Evolutionary conservation across 23 red algal species (phyloP).

Genomic region (Gracilaria gracilis): DNA sequence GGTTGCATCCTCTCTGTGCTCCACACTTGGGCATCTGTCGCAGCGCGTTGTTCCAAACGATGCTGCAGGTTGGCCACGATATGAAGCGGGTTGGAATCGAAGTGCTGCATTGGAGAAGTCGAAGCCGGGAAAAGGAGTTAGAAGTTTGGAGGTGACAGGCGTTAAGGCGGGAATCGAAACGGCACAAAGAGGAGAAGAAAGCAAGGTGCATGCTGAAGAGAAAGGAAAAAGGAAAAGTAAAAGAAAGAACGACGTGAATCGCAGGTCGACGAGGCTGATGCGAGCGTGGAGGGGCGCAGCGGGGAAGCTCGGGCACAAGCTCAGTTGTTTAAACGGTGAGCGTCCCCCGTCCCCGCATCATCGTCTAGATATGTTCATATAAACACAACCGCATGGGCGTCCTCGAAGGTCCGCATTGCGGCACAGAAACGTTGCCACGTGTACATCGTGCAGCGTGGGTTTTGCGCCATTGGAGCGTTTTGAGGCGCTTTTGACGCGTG

Average conservation of each 20-base stretch:
- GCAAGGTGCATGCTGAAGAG: constrained; percentile 26
- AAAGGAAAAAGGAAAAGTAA: not conserved
- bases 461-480: not conserved
- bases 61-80: constrained; percentile 48
- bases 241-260: not conserved
- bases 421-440: not conserved
- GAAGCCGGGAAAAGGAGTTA: not conserved
- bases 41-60: constrained; percentile 12
- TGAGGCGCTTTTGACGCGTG: not conserved
- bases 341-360: not conserved
- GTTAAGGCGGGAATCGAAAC: not conserved
- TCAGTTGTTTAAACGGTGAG: not conserved
- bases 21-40: constrained; percentile 4
- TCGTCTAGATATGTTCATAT: not conserved
- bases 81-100: not conserved
- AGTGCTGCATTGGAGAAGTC: not conserved
- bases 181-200: not conserved
- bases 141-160: not conserved
- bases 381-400: not conserved
- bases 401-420: not conserved
- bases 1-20: not conserved
- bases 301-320: not conserved
- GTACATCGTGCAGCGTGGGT: not conserved
- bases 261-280: not conserved
- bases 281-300: no score